Percentiles rank a stretch among this genome's conserved stretches.
These are phyloP conservation scores for Hypoxylon rickii DNA, from an alignment of 495 filamentous ascomycete species.

Conservation along the genomic window DNA sequence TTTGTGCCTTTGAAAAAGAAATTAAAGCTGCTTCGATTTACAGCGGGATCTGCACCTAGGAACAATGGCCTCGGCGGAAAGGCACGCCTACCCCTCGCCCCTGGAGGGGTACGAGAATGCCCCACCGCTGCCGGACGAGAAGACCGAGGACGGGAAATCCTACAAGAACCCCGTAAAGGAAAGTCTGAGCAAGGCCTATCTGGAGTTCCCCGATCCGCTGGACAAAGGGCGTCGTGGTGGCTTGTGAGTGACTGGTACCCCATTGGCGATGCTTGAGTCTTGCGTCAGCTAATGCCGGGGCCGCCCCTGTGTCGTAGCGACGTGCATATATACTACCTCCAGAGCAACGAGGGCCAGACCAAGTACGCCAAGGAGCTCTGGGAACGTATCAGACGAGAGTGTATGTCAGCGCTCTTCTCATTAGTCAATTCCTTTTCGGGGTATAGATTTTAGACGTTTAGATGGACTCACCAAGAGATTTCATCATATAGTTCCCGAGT, in stretches of 20 bases:
- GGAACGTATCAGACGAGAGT: conserved; percentile 80
- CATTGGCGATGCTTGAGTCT: neutral
- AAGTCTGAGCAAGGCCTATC: conserved; percentile 64
- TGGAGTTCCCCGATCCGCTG: conserved; percentile 66
- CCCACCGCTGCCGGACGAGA: conserved; percentile 65
- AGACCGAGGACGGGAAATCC: conserved; percentile 68
- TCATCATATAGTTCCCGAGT: conserved; percentile 69
- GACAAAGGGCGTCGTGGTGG: conserved; percentile 62
- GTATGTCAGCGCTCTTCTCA: too few relatives aligned
- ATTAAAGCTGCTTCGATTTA: too few relatives aligned
- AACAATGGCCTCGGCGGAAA: conserved; percentile 18
- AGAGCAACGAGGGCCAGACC: conserved; percentile 64
- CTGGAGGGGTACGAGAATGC: conserved; percentile 67
- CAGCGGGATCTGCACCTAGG: too few relatives aligned
- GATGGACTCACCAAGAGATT: neutral
- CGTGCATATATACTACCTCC: conserved; percentile 80
- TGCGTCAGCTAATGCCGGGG: neutral
- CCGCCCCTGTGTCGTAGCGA: conserved; percentile 53
- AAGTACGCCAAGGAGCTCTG: conserved; percentile 72
- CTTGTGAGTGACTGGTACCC: conserved; percentile 54
- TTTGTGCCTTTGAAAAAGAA: conserved; percentile 1
- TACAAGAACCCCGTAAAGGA: conserved; percentile 62
- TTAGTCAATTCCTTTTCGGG: neutral
- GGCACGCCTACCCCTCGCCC: conserved; percentile 65
- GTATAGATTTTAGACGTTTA: neutral